Base-by-base conservation (phyloP, 2,329 filamentous ascomycete genomes). In the Chaetothyriales sp. region DNA sequence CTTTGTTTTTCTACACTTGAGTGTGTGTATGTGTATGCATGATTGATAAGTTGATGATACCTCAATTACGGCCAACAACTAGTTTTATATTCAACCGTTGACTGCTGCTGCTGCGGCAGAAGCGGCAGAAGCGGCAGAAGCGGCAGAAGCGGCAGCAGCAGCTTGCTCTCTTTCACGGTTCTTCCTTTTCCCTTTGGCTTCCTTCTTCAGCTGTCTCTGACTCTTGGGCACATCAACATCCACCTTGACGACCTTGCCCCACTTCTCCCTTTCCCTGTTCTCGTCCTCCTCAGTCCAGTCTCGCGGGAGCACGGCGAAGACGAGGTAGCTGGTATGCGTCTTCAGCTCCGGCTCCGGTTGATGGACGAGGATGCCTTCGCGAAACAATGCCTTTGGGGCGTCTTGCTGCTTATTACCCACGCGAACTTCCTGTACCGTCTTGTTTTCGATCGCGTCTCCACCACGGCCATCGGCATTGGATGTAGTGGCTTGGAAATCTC, bases 281-380 rank as follows among this genome's bases (percentile, higher is more conserved):
- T 98, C 92, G 58, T 95, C 87, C 54, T 85, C 85, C 37, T 80
- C 83, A 0, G 74, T 82, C 92, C 92, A 98, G 56, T 86, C 82
- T 44, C 81, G 76, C n/a, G 92, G 90, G 54, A 98, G 69, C 2
- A 92, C 73, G 0, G 92, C 92, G 70, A 98, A 98, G 4, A 94
- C 85, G 4, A 98, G 77, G 66, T 98, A 98, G n/a, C 86, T 92
- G 0, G 92, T 98, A 68, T 98, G 92, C 6, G 86, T 92, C 75
- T 95, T 95, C 54, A 97, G 72, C 63, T 98, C 92, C 0, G 82
- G 73, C 70, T 98, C 92, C 0, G 86, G 82, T 20, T 88, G 78
- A 62, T 94, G 87, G 28, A 88, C 77, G 43, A 97, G 64, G 25
- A 80, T 78, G 1, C 92, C 92, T 55, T 89, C 80, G 64, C 85